phyloP scores from a whole-genome alignment of 1,284 basidiomycete genomes.

The Inonotus hispidus region DNA sequence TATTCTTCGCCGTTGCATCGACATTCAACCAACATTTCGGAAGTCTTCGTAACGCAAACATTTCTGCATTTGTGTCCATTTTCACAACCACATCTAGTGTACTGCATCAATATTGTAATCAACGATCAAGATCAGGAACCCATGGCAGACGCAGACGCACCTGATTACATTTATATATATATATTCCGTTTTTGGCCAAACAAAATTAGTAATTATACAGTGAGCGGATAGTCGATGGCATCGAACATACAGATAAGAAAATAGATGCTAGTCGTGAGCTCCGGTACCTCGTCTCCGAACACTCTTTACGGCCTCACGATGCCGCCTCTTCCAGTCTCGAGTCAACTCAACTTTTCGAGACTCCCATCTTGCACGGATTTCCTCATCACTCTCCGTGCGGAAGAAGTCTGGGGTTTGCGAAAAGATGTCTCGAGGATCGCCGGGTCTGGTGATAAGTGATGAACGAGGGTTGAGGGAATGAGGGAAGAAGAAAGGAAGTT shows the following conservation, averaged over 20 bases:
- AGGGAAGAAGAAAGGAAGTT: slow-evolving; percentile 62
- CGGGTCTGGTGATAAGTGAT: slow-evolving; percentile 22
- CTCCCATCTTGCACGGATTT: slow-evolving; percentile 70
- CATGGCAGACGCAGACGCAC: too few relatives aligned
- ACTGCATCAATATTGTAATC: too few relatives aligned
- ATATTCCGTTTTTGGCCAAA: too few relatives aligned
- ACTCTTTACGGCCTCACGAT: slow-evolving; percentile 70
- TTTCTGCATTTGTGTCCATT: too few relatives aligned
- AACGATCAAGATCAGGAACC: too few relatives aligned
- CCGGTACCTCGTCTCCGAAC: slow-evolving; percentile 52
- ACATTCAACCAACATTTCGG: too few relatives aligned
- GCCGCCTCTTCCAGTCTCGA: slow-evolving; percentile 72
- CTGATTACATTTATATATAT: too few relatives aligned
- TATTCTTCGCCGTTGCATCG: too few relatives aligned
- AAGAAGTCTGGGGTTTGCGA: slow-evolving; percentile 38
- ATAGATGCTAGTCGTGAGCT: slow-evolving; percentile 24
- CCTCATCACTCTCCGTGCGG: slow-evolving; percentile 48
- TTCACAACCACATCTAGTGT: too few relatives aligned
- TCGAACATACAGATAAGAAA: background rate
- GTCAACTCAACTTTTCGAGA: slow-evolving; percentile 65
- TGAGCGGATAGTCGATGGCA: too few relatives aligned
- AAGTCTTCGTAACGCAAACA: too few relatives aligned
- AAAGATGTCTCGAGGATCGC: slow-evolving; percentile 28
- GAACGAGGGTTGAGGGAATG: slow-evolving; percentile 25
- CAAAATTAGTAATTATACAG: background rate